These are phyloP conservation scores for Pseudophaeomoniella oleicola DNA, from an alignment of 2,329 filamentous ascomycete genomes.

Conservation along the genomic window DNA sequence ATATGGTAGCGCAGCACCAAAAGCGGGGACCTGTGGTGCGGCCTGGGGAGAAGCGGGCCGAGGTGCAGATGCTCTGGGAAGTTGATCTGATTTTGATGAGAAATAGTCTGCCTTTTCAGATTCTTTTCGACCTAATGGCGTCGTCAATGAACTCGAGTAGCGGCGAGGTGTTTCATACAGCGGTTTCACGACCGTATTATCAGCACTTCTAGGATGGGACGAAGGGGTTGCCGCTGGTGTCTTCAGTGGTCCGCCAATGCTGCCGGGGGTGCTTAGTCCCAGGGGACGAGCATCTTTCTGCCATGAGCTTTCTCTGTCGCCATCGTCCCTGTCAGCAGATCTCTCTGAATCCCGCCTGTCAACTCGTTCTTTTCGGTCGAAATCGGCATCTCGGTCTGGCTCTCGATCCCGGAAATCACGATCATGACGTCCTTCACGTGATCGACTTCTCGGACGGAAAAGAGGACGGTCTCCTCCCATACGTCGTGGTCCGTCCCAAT, in stretches of 20 bases:
- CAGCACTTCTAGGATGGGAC: slow-evolving; percentile 1
- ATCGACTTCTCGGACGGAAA: slow-evolving; percentile 28
- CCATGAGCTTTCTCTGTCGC: slow-evolving; percentile 15
- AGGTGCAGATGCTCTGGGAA: slow-evolving; percentile 3
- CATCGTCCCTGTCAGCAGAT: slow-evolving; percentile 16
- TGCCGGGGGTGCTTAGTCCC: slow-evolving; percentile 11
- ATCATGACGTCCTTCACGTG: slow-evolving; percentile 27
- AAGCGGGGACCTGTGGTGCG: slow-evolving; percentile 8
- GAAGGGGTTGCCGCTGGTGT: slow-evolving; percentile 4
- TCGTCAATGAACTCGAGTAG: background rate
- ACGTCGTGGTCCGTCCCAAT: slow-evolving; percentile 15
- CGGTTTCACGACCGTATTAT: background rate
- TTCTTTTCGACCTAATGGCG: slow-evolving; percentile 7
- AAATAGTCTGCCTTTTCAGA: slow-evolving; percentile 12
- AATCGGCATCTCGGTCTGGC: slow-evolving; percentile 18
- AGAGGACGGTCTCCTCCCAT: slow-evolving; percentile 26
- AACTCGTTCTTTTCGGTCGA: slow-evolving; percentile 11
- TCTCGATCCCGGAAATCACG: slow-evolving; percentile 25
- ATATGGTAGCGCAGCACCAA: slow-evolving; percentile 6
- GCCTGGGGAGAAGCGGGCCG: slow-evolving; percentile 6
- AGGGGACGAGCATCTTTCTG: slow-evolving; percentile 26
- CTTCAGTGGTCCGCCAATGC: slow-evolving; percentile 3
- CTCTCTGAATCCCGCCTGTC: slow-evolving; percentile 21
- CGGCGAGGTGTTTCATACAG: background rate
- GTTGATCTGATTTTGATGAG: slow-evolving; percentile 1